phyloP scores from a whole-genome alignment of 2,329 filamentous ascomycete species.

The Coniochaeta prunicola region DNA sequence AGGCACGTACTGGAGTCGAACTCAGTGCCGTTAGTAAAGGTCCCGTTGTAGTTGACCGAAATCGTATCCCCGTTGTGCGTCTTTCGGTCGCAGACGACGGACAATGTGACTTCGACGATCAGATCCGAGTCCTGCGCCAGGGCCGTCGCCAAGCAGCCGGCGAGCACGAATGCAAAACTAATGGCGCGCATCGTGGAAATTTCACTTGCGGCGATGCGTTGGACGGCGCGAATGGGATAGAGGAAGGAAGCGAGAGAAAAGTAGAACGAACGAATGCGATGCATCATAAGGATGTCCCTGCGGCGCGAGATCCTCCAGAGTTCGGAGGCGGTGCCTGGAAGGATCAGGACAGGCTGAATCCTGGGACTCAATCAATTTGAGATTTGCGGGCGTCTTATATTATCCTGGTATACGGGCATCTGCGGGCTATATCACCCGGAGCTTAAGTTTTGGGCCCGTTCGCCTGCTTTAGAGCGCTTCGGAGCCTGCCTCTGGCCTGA shows the following conservation, averaged over 20 bases:
- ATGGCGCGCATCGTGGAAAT: not conserved
- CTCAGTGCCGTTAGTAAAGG: not conserved
- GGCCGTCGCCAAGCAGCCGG: not conserved
- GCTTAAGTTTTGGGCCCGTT: not conserved
- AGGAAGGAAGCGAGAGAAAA: not conserved
- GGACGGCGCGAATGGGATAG: not conserved
- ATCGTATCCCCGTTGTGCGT: not conserved
- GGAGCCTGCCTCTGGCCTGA: not conserved
- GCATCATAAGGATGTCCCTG: too few species aligned
- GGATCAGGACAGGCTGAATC: not conserved
- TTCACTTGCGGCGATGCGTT: not conserved
- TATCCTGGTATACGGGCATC: not conserved
- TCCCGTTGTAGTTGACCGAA: not conserved
- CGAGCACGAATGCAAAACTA: not conserved
- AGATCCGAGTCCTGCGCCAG: not conserved
- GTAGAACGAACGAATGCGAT: not conserved
- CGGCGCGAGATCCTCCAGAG: too few species aligned
- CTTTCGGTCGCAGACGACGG: constrained; percentile 1
- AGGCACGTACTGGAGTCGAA: constrained; percentile 4
- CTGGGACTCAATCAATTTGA: not conserved
- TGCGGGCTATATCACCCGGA: not conserved
- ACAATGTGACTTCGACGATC: not conserved
- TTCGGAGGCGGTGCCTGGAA: not conserved
- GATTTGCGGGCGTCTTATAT: not conserved
- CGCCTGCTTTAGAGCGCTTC: not conserved